Evolutionary conservation across 345 rosid genomes (phyloP).

Genomic region (Lepidium aucheri): DNA sequence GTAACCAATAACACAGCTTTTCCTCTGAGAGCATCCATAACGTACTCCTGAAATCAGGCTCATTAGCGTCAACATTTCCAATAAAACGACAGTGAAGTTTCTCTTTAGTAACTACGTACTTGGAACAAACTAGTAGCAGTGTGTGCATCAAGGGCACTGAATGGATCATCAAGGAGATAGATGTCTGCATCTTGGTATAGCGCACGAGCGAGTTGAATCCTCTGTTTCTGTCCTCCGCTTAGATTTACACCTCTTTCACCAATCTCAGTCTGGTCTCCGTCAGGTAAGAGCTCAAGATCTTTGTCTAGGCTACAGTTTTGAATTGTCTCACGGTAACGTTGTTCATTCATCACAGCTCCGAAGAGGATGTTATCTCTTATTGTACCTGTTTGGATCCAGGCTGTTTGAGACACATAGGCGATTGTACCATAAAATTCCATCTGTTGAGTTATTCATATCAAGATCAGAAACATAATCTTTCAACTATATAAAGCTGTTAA

Average conservation of each 20-base stretch:
- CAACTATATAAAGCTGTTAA: not conserved
- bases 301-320: slow-evolving; percentile 71
- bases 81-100: not conserved
- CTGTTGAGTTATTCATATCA: slow-evolving; percentile 29
- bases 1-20: slow-evolving; percentile 85
- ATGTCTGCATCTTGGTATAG: slow-evolving; percentile 89
- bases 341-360: slow-evolving; percentile 63
- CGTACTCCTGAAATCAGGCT: slow-evolving; percentile 58
- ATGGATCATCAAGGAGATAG: slow-evolving; percentile 90
- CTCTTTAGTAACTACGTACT: slow-evolving; percentile 32
- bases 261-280: slow-evolving; percentile 89
- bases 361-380: slow-evolving; percentile 78
- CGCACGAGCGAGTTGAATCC: slow-evolving; percentile 96
- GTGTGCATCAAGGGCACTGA: slow-evolving; percentile 95
- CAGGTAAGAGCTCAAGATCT: slow-evolving; percentile 86
- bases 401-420: slow-evolving; percentile 90
- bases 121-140: slow-evolving; percentile 86
- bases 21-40: slow-evolving; percentile 60
- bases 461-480: not conserved
- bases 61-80: slow-evolving; percentile 13
- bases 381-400: slow-evolving; percentile 95
- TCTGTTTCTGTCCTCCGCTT: slow-evolving; percentile 96
- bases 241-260: slow-evolving; percentile 98
- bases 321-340: slow-evolving; percentile 63
- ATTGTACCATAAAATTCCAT: slow-evolving; percentile 63